Base-by-base conservation (phyloP, 805 yeast genomes). In the Pichia gijzeniarum region DNA sequence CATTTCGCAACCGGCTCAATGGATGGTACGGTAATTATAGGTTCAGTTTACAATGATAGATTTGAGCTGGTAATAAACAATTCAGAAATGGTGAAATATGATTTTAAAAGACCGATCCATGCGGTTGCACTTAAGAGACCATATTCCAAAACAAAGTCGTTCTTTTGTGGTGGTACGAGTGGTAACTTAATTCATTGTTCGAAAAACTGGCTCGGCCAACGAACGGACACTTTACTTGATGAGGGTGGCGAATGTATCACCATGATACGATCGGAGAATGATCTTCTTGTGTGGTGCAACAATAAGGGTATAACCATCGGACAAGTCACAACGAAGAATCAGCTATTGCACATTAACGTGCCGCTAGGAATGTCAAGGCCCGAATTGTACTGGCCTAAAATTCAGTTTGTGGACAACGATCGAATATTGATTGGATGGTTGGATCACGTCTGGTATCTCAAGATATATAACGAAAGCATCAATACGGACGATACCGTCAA, bases 11-110 rank as follows among this genome's bases (percentile, higher is more conserved):
- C 95, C 0, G 96, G 90, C 0, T 88, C 97, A 0, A 82, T 91
- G 69, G 99, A 93, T 60, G 99, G 99, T 0, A 85, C 95, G 0
- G 84, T 91, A 0, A 88, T 88, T 1, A 76, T 88, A 4, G 93
- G 96, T 0, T 76, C 89, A 2, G 67, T 86, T 1, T 48, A 52
- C 1, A 85, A 82, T 50, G 40, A 39, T 32, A n/a, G 14, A 14
- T 10, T 19, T 9, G 47, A 35, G 12, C 4, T 33, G 5, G 9
- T 14, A 1, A 16, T 46, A 2, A 25, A 39, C 27, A 77, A 76
- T 17, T 65, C 69, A 4, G 93, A 84, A 53, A 77, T 84, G 2
- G 69, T 74, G 0, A 89, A 88, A 2, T 82, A 77, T 53, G 95
- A 90, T 62, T 85, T 89, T 62, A 82, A 84, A 54, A 69, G 97